Evolutionary conservation across 495 filamentous ascomycete genomes (phyloP), one percentile per base, ranked within the genome.

Genomic region (Hypoxylon fragiforme): DNA sequence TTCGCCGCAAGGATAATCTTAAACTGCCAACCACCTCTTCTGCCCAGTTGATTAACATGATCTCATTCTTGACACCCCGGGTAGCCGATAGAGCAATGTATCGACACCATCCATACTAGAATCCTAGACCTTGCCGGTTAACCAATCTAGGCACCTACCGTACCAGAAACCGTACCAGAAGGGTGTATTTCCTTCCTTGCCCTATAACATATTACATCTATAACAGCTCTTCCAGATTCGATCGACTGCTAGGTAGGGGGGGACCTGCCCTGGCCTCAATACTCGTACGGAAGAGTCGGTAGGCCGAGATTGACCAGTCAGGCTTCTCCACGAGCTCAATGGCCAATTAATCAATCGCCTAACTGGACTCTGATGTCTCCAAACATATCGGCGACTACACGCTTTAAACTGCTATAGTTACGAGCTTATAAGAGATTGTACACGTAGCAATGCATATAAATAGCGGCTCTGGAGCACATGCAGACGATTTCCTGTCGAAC

Each of bases 151-250:
- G 9, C 15, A 30, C 26, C 43, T 31, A 36, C 39, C 38, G 44
- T 24, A 12, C 35, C 30, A 21, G 22, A 15, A 16, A 36, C 19
- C 19, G 7, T 28, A 34, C 26, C 28, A 22, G 24, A 30, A 40
- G 7, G 16, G n/a, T n/a, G n/a, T n/a, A n/a, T n/a, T 19, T 36
- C 14, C 12, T 30, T 28, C 58, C 58, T 40, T 57, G 52, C 26
- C 44, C 21, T 49, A 62, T 48, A 57, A 11, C 42, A 20, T 18
- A n/a, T 36, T 4, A 9, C 36, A 53, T 38, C 13, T 21, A 57
- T 62, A 53, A 19, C 26, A 31, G 28, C 52, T 44, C 49, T 57
- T 46, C 48, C 48, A 53, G 32, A 56, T 56, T 62, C 30, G 51
- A 62, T 52, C 47, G 39, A 16, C 46, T 32, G n/a, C n/a, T n/a